Base-by-base conservation (phyloP, 2,329 filamentous ascomycete genomes). In the Amylocarpus encephaloides region DNA sequence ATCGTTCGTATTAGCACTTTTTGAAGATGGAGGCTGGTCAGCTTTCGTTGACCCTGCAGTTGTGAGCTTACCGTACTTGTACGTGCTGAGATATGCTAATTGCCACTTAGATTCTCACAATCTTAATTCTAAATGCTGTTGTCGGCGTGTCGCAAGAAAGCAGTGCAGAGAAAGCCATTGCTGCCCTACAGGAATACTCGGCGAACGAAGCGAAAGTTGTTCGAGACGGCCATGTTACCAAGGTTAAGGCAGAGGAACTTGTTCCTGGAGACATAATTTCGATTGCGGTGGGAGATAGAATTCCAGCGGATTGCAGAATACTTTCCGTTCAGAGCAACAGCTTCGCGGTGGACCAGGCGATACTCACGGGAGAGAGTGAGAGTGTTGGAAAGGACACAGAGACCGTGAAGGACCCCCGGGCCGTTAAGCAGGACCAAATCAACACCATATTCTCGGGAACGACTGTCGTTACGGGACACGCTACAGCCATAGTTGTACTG, bases 381-480 rank as follows among this genome's bases (percentile, higher is more conserved):
- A 97, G 92, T 68, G 92, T 98, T 46, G 80, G 84, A 67, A 98
- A 98, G 72, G 88, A 92, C 62, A 79, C 78, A 44, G 67, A 67
- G 2, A 74, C 78, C 5, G 75, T 97, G 58, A 74, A 79, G 60
- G 93, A 97, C 66, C 73, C 78, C 41, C 84, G 86, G 70, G 91
- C 92, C 40, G 94, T 98, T 60, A 89, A 95, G 72, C 93, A 98
- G 73, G 93, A 98, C 67, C 93, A 97, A 73, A 73, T 86, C 73
- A 98, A 98, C 70, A 96, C 95, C 80, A 78, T 98, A 53, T 98
- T 98, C 72, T 98, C 94, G 1, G 94, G 94, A 63, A 98, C 94
- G 5, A 97, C 93, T 2, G 90, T 98, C 15, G 92, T 96, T 16
- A 95, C 87, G 57, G 93, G 93, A 55, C 88, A 92, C 68, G 94